phyloP scores from a whole-genome alignment of 2,329 filamentous ascomycete species.

The Xylariaceae sp. region DNA sequence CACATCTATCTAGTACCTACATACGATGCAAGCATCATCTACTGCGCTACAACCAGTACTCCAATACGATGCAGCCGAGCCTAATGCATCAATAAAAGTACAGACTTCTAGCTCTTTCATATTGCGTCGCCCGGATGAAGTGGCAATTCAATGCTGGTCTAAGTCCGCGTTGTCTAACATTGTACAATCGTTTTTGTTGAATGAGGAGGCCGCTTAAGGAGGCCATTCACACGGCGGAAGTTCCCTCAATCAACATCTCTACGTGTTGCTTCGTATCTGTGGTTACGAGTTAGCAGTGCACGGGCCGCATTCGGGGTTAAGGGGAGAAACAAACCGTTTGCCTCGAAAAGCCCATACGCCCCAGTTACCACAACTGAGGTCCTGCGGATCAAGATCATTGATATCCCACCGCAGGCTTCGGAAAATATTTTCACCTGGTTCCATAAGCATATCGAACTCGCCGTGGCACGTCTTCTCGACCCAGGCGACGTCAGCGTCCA shows the following conservation, averaged over 20 bases:
- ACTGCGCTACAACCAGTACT: background rate
- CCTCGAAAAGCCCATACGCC: conserved; percentile 95
- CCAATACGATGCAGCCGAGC: background rate
- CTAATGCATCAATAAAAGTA: background rate
- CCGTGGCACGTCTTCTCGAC: conserved; percentile 78
- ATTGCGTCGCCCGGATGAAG: background rate
- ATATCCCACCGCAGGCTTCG: conserved; percentile 93
- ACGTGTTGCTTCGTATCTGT: conserved; percentile 58
- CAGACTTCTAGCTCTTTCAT: background rate
- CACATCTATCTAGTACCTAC: too few relatives aligned
- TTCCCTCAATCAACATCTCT: conserved; percentile 37
- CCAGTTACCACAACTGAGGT: conserved; percentile 94
- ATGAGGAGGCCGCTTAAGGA: background rate
- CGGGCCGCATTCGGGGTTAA: conserved; percentile 1
- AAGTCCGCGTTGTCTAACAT: background rate
- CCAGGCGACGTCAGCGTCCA: conserved; percentile 88
- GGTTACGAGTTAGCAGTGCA: conserved; percentile 31
- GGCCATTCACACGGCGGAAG: background rate
- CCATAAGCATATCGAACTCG: conserved; percentile 85
- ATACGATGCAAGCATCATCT: background rate
- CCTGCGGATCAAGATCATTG: conserved; percentile 90
- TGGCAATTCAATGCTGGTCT: background rate
- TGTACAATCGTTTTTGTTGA: background rate
- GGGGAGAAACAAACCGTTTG: conserved; percentile 64
- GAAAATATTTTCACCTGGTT: conserved; percentile 92